phyloP scores from a whole-genome alignment of 441 rosid genomes.

The Brassica balearica region DNA sequence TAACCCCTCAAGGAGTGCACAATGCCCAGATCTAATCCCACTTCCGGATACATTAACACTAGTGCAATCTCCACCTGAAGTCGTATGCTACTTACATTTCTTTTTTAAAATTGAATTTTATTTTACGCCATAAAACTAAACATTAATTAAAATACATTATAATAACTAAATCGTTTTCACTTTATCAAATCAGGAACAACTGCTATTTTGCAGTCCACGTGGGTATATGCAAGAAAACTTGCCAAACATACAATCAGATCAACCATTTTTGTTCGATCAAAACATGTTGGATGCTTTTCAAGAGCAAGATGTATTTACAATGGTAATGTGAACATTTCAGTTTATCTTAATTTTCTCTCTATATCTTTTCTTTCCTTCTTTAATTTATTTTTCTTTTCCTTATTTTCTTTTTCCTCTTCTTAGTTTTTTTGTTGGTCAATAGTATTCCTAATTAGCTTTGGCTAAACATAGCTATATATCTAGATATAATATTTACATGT shows the following conservation, averaged over 20 bases:
- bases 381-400: neutral
- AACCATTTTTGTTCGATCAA: neutral
- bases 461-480: neutral
- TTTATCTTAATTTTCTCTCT: neutral
- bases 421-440: neutral
- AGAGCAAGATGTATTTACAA: neutral
- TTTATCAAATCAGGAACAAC: conserved; percentile 4
- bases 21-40: conserved; percentile 3
- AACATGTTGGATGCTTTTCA: neutral
- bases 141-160: neutral
- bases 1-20: neutral
- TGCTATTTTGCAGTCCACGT: neutral
- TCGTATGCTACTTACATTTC: conserved; percentile 17
- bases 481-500: neutral
- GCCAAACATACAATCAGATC: neutral
- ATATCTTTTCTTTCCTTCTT: neutral
- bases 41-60: conserved; percentile 21
- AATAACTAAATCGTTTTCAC: neutral
- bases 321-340: conserved; percentile 4
- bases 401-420: neutral
- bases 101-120: neutral
- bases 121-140: neutral
- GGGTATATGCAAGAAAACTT: neutral
- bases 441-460: neutral
- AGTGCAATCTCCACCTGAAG: conserved; percentile 5